phyloP scores from a whole-genome alignment of 257 asterid genomes.

The Jacaranda mimosifolia region DNA sequence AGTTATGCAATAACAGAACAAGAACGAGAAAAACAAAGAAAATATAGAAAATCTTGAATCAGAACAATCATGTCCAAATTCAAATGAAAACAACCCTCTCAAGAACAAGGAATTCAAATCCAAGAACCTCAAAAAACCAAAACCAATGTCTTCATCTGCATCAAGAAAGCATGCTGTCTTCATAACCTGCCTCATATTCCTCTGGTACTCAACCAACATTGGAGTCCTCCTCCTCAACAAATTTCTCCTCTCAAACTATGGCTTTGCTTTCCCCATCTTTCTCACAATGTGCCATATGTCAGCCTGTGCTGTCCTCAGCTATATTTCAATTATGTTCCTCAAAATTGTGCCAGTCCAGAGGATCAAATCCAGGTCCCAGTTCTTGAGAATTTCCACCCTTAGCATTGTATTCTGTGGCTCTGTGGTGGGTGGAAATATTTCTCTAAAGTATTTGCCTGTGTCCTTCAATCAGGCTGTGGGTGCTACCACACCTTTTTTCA shows the following conservation, averaged over 20 bases:
- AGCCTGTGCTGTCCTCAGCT: slow-evolving; percentile 92
- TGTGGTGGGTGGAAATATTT: slow-evolving; percentile 95
- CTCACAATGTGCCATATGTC: slow-evolving; percentile 99
- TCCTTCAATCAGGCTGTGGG: slow-evolving; percentile 98
- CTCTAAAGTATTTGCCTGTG: slow-evolving; percentile 79
- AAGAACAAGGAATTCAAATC: slow-evolving; percentile 10
- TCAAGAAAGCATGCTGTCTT: slow-evolving; percentile 56
- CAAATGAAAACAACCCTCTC: slow-evolving; percentile 26
- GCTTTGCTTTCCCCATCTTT: slow-evolving; percentile 81
- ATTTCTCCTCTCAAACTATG: slow-evolving; percentile 82
- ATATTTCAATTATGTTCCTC: slow-evolving; percentile 76
- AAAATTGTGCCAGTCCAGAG: slow-evolving; percentile 81
- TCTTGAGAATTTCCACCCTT: slow-evolving; percentile 75
- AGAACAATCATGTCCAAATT: not conserved
- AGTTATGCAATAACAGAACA: slow-evolving; percentile 31
- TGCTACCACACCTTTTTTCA: slow-evolving; percentile 95
- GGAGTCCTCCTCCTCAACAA: slow-evolving; percentile 97
- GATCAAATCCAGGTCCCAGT: slow-evolving; percentile 85
- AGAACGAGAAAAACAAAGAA: not conserved
- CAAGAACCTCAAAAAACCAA: slow-evolving; percentile 18
- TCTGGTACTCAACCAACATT: slow-evolving; percentile 88
- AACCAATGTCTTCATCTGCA: slow-evolving; percentile 44
- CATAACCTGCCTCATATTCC: slow-evolving; percentile 61
- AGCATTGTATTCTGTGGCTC: slow-evolving; percentile 89
- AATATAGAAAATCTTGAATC: not conserved